Percentiles rank a stretch among this genome's conserved stretches.
phyloP scores from a whole-genome alignment of 352 stramenopile genomes.

The Globisporangium polare region DNA sequence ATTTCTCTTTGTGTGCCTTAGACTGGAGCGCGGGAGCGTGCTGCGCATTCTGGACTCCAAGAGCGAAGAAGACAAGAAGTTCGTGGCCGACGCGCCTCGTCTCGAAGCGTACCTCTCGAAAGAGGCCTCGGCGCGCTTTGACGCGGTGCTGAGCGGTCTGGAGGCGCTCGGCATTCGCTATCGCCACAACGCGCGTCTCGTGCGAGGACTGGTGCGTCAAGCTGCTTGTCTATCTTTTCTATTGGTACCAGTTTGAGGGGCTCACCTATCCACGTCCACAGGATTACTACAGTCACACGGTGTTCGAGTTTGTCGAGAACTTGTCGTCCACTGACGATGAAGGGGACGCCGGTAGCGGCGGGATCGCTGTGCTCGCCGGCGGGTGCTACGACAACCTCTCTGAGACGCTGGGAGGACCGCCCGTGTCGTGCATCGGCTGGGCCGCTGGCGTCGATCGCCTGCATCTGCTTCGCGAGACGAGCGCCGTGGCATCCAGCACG shows the following conservation, averaged over 20 bases:
- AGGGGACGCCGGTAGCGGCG: constrained; percentile 19
- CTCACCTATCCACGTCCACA: constrained; percentile 16
- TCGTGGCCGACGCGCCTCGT: constrained; percentile 62
- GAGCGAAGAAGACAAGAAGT: constrained; percentile 56
- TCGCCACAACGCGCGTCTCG: constrained; percentile 61
- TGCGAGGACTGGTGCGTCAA: constrained; percentile 65
- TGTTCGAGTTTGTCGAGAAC: constrained; percentile 86
- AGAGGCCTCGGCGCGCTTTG: constrained; percentile 67
- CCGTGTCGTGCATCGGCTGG: constrained; percentile 76
- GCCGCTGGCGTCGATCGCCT: constrained; percentile 82
- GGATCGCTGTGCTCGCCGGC: constrained; percentile 78
- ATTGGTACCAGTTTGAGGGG: neutral
- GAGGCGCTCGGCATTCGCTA: constrained; percentile 58
- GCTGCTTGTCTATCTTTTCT: neutral
- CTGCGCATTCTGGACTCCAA: constrained; percentile 88
- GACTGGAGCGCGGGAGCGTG: constrained; percentile 77
- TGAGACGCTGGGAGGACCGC: constrained; percentile 57
- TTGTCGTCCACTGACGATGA: constrained; percentile 4
- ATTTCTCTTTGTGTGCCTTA: constrained; percentile 8
- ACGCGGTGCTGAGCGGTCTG: constrained; percentile 53
- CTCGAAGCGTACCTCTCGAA: constrained; percentile 63
- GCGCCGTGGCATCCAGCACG: constrained; percentile 17
- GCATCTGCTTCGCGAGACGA: constrained; percentile 46
- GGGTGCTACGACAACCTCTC: constrained; percentile 81
- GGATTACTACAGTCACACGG: constrained; percentile 90